Base-by-base conservation (phyloP, 2,329 filamentous ascomycete species). In the Venturia carpophila region DNA sequence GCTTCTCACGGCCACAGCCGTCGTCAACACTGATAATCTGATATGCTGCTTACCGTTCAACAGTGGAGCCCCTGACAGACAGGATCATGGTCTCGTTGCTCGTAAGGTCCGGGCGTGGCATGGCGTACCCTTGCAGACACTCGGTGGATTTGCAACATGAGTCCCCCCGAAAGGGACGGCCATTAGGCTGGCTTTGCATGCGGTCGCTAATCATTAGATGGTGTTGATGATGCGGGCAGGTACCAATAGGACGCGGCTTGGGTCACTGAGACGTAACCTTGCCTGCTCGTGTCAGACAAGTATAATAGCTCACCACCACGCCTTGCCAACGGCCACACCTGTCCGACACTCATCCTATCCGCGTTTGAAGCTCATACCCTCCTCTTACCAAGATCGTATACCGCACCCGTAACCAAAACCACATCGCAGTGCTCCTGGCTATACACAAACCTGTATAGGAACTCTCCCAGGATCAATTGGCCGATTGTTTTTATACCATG, bases 141-240 rank as follows among this genome's bases (percentile, higher is more conserved):
- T 43, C 41, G 41, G 61, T 52, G 41, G 45, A 47, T 63, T 63
- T 43, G 61, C 61, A 63, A n/a, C 15, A 5, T 5, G 24, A 62
- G 30, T 63, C 61, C 43, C 41, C 52, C 61, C 61, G 61, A 63
- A 10, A 30, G 45, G 37, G 43, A 63, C 37, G 61, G 42, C 42
- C 45, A 47, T 63, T 42, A 47, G 39, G 41, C 61, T 45, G 61
- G 43, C 61, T 47, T 63, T 63, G 61, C 43, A 39, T 39, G 61
- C 61, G 19, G 42, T 52, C 43, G 61, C 61, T 63, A 63, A 63
- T 63, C 41, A 63, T 63, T 63, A 52, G 43, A 49, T 63, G 45
- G 24, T 24, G 42, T 49, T 58, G 52, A 63, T 47, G 45, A 63
- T 63, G 61, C 61, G 41, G 52, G 52, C 30, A 58, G 27, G 24